Percentiles rank a stretch among this genome's conserved stretches.
Evolutionary conservation across 345 rosid genomes (phyloP).

Genomic region (Hibiscus trionum): DNA sequence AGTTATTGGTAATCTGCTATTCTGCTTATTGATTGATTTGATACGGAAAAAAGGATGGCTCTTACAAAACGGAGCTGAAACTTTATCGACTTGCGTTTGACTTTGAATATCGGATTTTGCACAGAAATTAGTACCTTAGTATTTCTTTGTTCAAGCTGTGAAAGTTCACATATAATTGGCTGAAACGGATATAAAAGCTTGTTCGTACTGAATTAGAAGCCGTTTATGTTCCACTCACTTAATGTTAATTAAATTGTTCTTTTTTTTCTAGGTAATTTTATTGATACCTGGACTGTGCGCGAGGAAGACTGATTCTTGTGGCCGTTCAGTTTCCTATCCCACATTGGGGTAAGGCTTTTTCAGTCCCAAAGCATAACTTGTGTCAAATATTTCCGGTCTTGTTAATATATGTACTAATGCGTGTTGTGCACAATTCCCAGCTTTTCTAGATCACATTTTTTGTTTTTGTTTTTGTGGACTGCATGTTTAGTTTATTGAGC

Average conservation of each 20-base stretch:
- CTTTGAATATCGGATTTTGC: slow-evolving; percentile 6
- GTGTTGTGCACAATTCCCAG: not conserved
- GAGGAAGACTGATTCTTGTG: slow-evolving; percentile 13
- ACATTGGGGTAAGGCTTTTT: slow-evolving; percentile 26
- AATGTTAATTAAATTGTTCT: not conserved
- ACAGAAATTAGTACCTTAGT: not conserved
- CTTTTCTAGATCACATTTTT: not conserved
- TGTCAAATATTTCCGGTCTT: not conserved
- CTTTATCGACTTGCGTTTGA: not conserved
- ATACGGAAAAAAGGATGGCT: not conserved
- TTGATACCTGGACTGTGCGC: slow-evolving; percentile 23
- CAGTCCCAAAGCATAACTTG: not conserved
- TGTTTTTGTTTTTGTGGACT: not conserved
- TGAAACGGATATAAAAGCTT: not conserved
- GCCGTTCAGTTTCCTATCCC: slow-evolving; percentile 17
- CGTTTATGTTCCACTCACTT: not conserved
- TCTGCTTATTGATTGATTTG: not conserved
- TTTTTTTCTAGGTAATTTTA: slow-evolving; percentile 27
- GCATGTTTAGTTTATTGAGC: no score
- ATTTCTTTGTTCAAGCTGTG: not conserved
- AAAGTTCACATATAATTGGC: not conserved
- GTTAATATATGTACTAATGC: not conserved
- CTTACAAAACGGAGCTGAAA: not conserved
- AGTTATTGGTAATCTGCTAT: not conserved
- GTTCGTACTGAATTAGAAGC: not conserved